Conservation (phyloP, 176 grass and related monocot species). For the Oryza punctata region DNA sequence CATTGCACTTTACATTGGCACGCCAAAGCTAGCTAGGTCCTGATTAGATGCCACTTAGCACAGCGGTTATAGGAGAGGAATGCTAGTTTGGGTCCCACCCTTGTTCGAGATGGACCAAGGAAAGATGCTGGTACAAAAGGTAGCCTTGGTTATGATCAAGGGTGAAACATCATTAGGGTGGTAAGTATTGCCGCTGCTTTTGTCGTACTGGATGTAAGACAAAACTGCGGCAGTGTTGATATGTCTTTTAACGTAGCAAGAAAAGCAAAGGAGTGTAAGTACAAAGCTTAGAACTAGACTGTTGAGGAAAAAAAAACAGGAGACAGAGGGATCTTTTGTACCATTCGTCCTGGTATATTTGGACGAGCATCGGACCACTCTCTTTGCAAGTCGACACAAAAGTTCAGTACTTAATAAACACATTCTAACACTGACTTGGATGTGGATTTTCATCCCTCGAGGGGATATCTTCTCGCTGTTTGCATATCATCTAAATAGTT, state of each 20-base stretch:
- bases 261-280: neutral
- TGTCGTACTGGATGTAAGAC: constrained; percentile 9
- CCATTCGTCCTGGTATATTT: neutral
- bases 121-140: constrained; percentile 19
- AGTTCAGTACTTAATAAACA: neutral
- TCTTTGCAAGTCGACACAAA: neutral
- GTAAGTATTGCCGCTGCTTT: neutral
- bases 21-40: constrained; percentile 4
- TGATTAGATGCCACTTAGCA: constrained; percentile 32
- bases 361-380: neutral
- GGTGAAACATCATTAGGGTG: constrained; percentile 25
- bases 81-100: neutral
- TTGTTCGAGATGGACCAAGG: neutral
- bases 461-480: no score
- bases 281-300: constrained; percentile 8
- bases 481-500: no score
- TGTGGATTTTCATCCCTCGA: no score
- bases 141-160: constrained; percentile 21
- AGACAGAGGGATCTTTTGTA: constrained; percentile 20
- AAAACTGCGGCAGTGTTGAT: constrained; percentile 29
- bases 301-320: constrained; percentile 3
- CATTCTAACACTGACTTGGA: constrained; percentile 20
- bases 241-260: constrained; percentile 15
- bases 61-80: neutral
- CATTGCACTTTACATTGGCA: constrained; percentile 18